Evolutionary conservation across 2,329 filamentous ascomycete genomes (phyloP), one percentile per base, ranked within the genome.

Genomic region (Hymenoscyphus albidus): DNA sequence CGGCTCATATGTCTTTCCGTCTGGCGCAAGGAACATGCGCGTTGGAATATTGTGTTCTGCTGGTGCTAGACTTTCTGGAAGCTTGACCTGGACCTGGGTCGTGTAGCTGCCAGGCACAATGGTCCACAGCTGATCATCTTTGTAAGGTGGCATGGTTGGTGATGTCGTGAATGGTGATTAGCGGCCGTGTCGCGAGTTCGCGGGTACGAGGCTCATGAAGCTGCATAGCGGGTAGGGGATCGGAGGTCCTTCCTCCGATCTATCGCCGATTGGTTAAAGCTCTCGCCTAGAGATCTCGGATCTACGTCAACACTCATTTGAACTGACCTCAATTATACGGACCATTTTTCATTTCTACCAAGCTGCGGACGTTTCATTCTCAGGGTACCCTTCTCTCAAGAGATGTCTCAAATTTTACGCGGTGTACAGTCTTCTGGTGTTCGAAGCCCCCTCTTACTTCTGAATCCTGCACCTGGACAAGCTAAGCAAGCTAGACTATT

Each of bases 31-130:
- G 72, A 98, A 99, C 93, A 99, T 97, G 80, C 95, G 90, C 78
- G 94, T 97, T 39, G 91, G 88, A 70, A 98, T 85, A 70, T 93
- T 91, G 76, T 91, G 86, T 67, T 88, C 85, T n/a, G 95, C 92
- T 55, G 93, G 93, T 42, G 93, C 96, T 77, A 98, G 75, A 14
- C 72, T 74, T 67, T 76, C 75, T 27, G 74, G 74, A 5, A 76
- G 68, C 27, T 74, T 74, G 14, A 76, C 55, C 67, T 76, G 75
- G 48, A 74, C 75, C 31, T 75, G 68, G 38, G 74, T 75, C 31
- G 72, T 75, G 67, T 74, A 71, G 31, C 72, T 74, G 10, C 75
- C 75, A 61, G 82, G 82, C 72, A 80, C 80, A 75, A 84, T 82
- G 70, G 76, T 73, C 32, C 74, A 67, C 51, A 75, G 71, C 58